Percentiles rank a stretch among this genome's conserved stretches.
These are phyloP conservation scores for Lachnellula cervina DNA, from an alignment of 2,329 filamentous ascomycete genomes.

Conservation along the genomic window DNA sequence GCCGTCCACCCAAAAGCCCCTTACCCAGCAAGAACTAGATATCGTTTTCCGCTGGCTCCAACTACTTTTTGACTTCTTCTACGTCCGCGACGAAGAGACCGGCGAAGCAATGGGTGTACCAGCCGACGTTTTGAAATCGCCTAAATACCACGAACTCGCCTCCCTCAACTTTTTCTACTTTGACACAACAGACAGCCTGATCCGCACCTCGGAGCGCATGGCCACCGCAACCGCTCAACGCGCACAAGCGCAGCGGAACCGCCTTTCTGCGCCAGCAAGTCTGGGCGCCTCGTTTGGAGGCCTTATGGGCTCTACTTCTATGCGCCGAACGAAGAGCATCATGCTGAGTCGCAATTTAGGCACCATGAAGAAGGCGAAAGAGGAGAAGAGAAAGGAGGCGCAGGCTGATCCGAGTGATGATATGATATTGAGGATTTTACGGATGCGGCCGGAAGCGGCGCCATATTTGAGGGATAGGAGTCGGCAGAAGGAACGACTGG, in stretches of 20 bases:
- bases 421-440: slow-evolving; percentile 91
- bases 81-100: slow-evolving; percentile 78
- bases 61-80: slow-evolving; percentile 89
- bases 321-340: slow-evolving; percentile 69
- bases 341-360: slow-evolving; percentile 93
- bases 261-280: slow-evolving; percentile 62
- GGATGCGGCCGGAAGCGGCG: slow-evolving; percentile 89
- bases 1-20: slow-evolving; percentile 75
- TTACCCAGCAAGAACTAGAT: slow-evolving; percentile 84
- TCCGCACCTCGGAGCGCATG: slow-evolving; percentile 95
- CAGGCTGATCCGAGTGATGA: slow-evolving; percentile 97
- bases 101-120: slow-evolving; percentile 85
- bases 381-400: slow-evolving; percentile 90
- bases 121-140: slow-evolving; percentile 85
- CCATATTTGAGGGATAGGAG: slow-evolving; percentile 85
- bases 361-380: slow-evolving; percentile 93
- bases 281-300: slow-evolving; percentile 48
- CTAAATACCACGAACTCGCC: slow-evolving; percentile 96
- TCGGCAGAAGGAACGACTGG: slow-evolving; percentile 88
- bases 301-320: slow-evolving; percentile 65
- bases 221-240: slow-evolving; percentile 77
- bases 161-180: slow-evolving; percentile 99
- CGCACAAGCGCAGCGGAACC: slow-evolving; percentile 67
- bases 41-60: slow-evolving; percentile 94
- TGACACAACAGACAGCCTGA: slow-evolving; percentile 82